These are phyloP conservation scores for Camellia japonica DNA, from an alignment of 148 eudicot species.

Conservation along the genomic window DNA sequence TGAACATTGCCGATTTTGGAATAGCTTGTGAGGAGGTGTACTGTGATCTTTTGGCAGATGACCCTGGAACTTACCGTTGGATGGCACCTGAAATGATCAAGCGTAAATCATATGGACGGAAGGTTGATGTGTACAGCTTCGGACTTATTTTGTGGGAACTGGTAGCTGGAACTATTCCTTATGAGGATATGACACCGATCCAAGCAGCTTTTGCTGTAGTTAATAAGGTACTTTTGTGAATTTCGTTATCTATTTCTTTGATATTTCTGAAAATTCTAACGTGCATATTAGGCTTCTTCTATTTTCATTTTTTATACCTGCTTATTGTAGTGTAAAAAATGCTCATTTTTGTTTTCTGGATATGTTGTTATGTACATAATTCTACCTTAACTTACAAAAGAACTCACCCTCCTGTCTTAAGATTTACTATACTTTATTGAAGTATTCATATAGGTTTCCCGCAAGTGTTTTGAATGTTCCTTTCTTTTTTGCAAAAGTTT, in stretches of 20 bases:
- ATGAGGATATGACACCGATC: conserved; percentile 84
- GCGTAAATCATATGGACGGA: conserved; percentile 67
- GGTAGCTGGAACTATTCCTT: conserved; percentile 76
- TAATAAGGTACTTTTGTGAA: conserved; percentile 53
- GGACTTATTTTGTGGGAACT: conserved; percentile 87
- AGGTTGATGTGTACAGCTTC: conserved; percentile 90
- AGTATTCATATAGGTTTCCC: too few species aligned
- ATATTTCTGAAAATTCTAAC: background rate
- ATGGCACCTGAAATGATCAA: conserved; percentile 99
- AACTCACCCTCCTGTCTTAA: background rate
- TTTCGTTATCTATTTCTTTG: background rate
- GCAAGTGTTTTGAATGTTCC: too few species aligned
- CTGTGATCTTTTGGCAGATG: conserved; percentile 76
- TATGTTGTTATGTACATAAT: background rate
- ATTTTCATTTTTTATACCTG: background rate
- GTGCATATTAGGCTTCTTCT: background rate
- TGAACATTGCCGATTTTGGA: conserved; percentile 94
- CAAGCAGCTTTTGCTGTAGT: conserved; percentile 98
- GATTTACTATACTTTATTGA: too few species aligned
- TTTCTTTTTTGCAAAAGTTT: too few species aligned
- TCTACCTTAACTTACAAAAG: background rate
- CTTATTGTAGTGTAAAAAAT: background rate
- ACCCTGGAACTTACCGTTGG: conserved; percentile 97
- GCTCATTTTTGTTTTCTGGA: background rate
- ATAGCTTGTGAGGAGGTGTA: conserved; percentile 81